Conservation (phyloP, 179 eudicot genomes). For the Sideroxylon spinosum region DNA sequence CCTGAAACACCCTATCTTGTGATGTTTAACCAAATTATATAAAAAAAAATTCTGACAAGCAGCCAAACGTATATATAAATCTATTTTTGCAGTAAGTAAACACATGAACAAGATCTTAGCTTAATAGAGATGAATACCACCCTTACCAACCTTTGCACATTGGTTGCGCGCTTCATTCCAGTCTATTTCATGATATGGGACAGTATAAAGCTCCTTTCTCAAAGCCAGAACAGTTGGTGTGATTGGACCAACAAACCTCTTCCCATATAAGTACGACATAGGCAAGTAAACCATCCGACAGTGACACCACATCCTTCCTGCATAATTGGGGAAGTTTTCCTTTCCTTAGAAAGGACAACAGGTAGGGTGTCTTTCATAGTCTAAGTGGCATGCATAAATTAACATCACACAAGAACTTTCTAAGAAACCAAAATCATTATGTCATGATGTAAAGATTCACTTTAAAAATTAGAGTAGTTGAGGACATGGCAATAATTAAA, state of each 20-base stretch:
- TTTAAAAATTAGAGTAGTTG: neutral
- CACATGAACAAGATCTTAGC: neutral
- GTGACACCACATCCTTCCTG: constrained; percentile 66
- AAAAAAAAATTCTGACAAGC: neutral
- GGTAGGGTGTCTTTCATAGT: neutral
- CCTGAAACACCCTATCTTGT: neutral
- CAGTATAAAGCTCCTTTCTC: constrained; percentile 41
- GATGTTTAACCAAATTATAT: neutral
- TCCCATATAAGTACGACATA: constrained; percentile 54
- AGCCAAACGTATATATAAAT: neutral
- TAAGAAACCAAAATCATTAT: neutral
- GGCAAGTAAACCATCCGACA: constrained; percentile 59
- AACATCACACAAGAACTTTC: neutral
- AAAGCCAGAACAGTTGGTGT: constrained; percentile 39
- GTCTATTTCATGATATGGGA: constrained; percentile 43
- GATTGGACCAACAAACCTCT: constrained; percentile 55
- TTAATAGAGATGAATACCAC: neutral
- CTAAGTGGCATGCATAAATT: neutral
- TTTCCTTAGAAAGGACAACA: constrained; percentile 8
- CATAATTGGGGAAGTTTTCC: constrained; percentile 10
- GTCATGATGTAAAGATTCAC: neutral
- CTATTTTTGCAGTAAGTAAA: too few relatives aligned
- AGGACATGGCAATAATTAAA: neutral
- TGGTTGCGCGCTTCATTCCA: constrained; percentile 47
- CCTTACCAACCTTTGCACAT: constrained; percentile 48